phyloP scores from a whole-genome alignment of 768 basidiomycete genomes.

The Cystofilobasidium bisporidii region DNA sequence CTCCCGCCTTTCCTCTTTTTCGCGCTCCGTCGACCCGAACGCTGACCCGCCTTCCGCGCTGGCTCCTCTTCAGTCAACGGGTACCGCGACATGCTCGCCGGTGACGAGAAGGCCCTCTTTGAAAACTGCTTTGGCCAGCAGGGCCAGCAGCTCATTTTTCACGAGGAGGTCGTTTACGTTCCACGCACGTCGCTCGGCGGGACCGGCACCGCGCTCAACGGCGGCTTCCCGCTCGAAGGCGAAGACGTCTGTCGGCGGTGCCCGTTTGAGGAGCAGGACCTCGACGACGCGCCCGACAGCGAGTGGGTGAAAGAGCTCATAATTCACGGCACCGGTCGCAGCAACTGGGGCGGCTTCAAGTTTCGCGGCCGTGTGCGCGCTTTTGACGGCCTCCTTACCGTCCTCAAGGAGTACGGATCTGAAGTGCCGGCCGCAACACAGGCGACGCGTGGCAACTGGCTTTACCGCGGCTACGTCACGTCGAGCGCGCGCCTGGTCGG shows the following conservation, averaged over 20 bases:
- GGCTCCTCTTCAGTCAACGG: slow-evolving; percentile 14
- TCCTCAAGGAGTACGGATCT: slow-evolving; percentile 20
- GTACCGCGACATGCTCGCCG: slow-evolving; percentile 23
- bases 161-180: slow-evolving; percentile 10
- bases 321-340: slow-evolving; percentile 10
- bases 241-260: slow-evolving; percentile 3
- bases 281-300: slow-evolving; percentile 10
- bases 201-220: slow-evolving; percentile 17
- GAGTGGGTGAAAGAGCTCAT: slow-evolving; percentile 21
- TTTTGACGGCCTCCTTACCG: slow-evolving; percentile 18
- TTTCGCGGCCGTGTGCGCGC: slow-evolving; percentile 12
- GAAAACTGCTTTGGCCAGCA: slow-evolving; percentile 19
- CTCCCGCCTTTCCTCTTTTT: neutral
- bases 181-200: slow-evolving; percentile 5
- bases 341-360: slow-evolving; percentile 20
- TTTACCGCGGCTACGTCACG: slow-evolving; percentile 26
- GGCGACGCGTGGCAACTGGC: slow-evolving; percentile 19
- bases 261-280: slow-evolving; percentile 19
- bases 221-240: slow-evolving; percentile 13
- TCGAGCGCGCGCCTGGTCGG: slow-evolving; percentile 11
- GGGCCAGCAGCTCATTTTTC: slow-evolving; percentile 11
- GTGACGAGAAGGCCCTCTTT: slow-evolving; percentile 2
- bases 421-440: neutral
- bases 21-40: too few relatives aligned
- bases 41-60: neutral